phyloP scores from a whole-genome alignment of 2,329 filamentous ascomycete species.

The Colletotrichum liaoningense region DNA sequence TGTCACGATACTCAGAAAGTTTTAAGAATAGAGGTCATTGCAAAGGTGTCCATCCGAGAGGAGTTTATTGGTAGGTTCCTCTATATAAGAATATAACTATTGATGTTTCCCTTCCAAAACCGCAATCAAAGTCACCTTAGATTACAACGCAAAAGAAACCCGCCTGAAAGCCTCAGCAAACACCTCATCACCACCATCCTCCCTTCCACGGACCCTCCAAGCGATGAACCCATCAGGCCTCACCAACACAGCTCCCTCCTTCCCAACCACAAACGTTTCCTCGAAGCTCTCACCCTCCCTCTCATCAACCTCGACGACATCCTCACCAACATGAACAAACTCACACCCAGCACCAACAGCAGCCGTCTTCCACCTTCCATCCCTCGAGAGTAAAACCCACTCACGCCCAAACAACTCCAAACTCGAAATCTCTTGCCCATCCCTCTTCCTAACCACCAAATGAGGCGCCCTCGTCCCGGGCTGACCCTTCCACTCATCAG shows the following conservation, averaged over 20 bases:
- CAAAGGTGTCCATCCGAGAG: too few relatives aligned
- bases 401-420: conserved; percentile 29
- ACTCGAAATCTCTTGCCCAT: neutral
- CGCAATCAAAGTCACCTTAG: too few relatives aligned
- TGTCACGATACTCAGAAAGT: too few relatives aligned
- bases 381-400: conserved; percentile 48
- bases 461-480: conserved; percentile 40
- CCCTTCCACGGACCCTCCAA: neutral
- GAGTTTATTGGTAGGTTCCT: too few relatives aligned
- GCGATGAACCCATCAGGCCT: conserved; percentile 19
- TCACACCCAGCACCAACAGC: neutral
- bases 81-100: too few relatives aligned
- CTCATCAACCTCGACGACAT: neutral
- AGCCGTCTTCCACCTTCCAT: conserved; percentile 45
- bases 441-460: conserved; percentile 21
- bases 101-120: too few relatives aligned
- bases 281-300: neutral
- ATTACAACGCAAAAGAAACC: neutral
- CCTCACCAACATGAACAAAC: neutral
- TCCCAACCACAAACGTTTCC: neutral
- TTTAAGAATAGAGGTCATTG: too few relatives aligned
- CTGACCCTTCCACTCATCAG: conserved; percentile 40
- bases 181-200: neutral
- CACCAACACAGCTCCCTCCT: conserved; percentile 3
- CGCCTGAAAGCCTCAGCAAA: neutral